A percentile compares a stretch with the other conserved stretches of the same genome.
phyloP scores from a whole-genome alignment of 257 asterid species.

The Gynochthodes officinalis region DNA sequence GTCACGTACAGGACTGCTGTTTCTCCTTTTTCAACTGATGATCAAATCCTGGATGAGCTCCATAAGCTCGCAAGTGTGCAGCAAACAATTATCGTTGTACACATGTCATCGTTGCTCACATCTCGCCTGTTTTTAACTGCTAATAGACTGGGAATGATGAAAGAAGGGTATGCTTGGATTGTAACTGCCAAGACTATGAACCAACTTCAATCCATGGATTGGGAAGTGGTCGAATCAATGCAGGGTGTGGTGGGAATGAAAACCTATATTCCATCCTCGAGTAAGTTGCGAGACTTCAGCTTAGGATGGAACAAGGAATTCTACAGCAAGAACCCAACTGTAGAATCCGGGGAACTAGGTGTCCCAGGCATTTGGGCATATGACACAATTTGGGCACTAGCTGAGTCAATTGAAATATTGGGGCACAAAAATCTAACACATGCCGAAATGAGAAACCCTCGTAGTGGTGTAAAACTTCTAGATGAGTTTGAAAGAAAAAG shows the following conservation, averaged over 20 bases:
- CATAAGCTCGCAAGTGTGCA: conserved; percentile 18
- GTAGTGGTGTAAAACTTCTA: conserved; percentile 1
- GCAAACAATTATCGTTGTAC: conserved; percentile 27
- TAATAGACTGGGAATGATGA: conserved; percentile 35
- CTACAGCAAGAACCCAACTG: conserved; percentile 9
- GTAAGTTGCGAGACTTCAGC: conserved; percentile 18
- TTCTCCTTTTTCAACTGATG: conserved; percentile 20
- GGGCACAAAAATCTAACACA: background rate
- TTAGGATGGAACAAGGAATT: conserved; percentile 34
- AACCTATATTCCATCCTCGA: conserved; percentile 30
- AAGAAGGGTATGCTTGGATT: conserved; percentile 45
- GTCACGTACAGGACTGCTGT: conserved; percentile 9
- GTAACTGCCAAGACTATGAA: conserved; percentile 40
- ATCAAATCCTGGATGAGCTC: conserved; percentile 23
- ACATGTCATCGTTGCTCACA: conserved; percentile 31
- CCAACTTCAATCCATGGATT: conserved; percentile 21
- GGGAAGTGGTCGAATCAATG: conserved; percentile 26
- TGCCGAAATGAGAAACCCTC: background rate
- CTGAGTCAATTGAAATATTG: conserved; percentile 32
- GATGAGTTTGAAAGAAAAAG: background rate
- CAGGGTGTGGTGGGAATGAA: conserved; percentile 42
- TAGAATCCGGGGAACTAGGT: conserved; percentile 18
- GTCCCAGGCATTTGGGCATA: conserved; percentile 39
- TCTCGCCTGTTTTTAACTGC: conserved; percentile 30
- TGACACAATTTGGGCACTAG: conserved; percentile 39